A percentile compares a stretch with the other conserved stretches of the same genome.
Conservation (phyloP, 2,329 filamentous ascomycete species). For the Aspergillus fructus region DNA sequence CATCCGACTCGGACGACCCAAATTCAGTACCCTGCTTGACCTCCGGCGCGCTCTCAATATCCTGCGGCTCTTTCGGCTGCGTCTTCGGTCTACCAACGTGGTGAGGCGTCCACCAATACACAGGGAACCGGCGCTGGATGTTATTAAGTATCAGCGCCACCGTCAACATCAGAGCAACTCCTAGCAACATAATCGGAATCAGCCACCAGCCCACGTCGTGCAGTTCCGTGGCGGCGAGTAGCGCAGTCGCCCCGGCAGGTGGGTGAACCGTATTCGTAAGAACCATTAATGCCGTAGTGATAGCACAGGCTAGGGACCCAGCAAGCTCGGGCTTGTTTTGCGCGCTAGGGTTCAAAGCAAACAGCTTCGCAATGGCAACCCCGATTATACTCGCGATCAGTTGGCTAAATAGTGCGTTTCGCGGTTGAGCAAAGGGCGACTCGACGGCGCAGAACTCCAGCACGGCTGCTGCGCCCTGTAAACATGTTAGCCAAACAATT, state of each 20-base stretch:
- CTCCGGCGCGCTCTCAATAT: conserved; percentile 20
- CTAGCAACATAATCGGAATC: conserved; percentile 62
- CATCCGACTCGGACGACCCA: conserved; percentile 4
- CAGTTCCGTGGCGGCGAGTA: conserved; percentile 62
- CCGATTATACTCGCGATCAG: conserved; percentile 62
- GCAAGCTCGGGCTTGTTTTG: conserved; percentile 62
- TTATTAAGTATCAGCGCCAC: conserved; percentile 69
- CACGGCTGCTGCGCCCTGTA: conserved; percentile 72
- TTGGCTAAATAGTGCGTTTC: conserved; percentile 68
- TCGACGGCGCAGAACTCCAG: conserved; percentile 71
- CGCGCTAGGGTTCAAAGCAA: conserved; percentile 51
- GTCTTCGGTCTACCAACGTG: conserved; percentile 20
- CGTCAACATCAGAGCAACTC: conserved; percentile 59
- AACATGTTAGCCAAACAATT: conserved; percentile 4
- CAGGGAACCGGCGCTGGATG: conserved; percentile 63
- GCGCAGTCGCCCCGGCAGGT: conserved; percentile 70
- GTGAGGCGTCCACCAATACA: conserved; percentile 63
- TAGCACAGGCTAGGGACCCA: conserved; percentile 64
- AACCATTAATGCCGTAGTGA: conserved; percentile 64
- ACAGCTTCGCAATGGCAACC: conserved; percentile 64
- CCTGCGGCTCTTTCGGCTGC: conserved; percentile 3
- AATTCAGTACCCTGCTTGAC: conserved; percentile 17
- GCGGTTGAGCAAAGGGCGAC: conserved; percentile 70
- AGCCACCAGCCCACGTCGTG: conserved; percentile 66
- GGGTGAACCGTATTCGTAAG: conserved; percentile 72